Conservation (phyloP, 1,139 yeast genomes). For the Kodamaea sp. region DNA sequence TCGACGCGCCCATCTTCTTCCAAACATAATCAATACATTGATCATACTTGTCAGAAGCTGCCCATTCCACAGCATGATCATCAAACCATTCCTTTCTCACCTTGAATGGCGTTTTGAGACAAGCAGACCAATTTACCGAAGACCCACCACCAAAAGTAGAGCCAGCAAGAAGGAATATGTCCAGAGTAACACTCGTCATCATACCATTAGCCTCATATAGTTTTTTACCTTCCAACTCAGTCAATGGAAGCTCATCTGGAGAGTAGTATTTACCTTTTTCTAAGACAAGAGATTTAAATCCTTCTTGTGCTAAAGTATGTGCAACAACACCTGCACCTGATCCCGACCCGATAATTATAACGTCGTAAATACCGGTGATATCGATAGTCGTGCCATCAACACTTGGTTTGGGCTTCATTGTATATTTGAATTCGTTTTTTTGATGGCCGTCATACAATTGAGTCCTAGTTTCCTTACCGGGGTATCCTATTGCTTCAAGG, state of each 20-base stretch:
- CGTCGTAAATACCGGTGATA: conserved; percentile 39
- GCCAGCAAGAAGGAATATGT: conserved; percentile 47
- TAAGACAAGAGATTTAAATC: conserved; percentile 44
- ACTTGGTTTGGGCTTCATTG: conserved; percentile 32
- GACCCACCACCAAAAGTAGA: conserved; percentile 60
- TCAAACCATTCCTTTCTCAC: conserved; percentile 57
- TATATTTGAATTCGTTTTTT: conserved; percentile 27
- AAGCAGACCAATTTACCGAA: conserved; percentile 62
- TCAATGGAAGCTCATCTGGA: conserved; percentile 33
- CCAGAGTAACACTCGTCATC: conserved; percentile 32
- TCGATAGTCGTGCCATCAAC: conserved; percentile 30
- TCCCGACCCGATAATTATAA: conserved; percentile 54
- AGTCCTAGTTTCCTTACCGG: conserved; percentile 30
- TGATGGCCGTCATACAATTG: conserved; percentile 26
- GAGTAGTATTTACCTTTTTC: conserved; percentile 52
- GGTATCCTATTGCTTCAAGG: conserved; percentile 32
- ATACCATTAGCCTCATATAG: conserved; percentile 45
- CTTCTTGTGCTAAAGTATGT: conserved; percentile 44
- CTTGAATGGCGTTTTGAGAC: conserved; percentile 49
- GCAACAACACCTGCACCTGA: conserved; percentile 59
- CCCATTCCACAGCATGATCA: conserved; percentile 48
- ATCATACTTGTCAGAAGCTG: conserved; percentile 42
- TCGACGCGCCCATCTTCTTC: conserved; percentile 49
- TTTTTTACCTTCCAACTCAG: conserved; percentile 37
- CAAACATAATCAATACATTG: conserved; percentile 47